Evolutionary conservation across 139 green algal genomes (phyloP), one percentile per base, ranked within the genome.

Genomic region (Pseudopediastrum boryanum): DNA sequence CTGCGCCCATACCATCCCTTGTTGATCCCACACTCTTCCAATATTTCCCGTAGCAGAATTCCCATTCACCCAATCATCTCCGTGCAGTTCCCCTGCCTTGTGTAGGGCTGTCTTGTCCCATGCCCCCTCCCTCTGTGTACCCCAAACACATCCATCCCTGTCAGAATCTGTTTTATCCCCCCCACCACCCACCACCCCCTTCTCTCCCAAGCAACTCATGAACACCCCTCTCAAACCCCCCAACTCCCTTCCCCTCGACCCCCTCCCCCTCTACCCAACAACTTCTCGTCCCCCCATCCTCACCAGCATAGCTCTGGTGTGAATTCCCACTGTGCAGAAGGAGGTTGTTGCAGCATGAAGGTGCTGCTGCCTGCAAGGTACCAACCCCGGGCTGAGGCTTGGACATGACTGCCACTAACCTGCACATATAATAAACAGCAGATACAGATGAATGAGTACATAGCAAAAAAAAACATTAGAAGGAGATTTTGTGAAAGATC

Each of bases 331-430:
- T 46, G 29, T 4, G 71, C 71, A 36, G 35, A 42, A 29, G 64
- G 71, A 1, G 82, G 82, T 43, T 74, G 64, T 51, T 84, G 82
- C 52, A 86, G 82, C 36, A 84, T 10, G 21, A 41, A 66, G 31
- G n/a, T 43, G 50, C 29, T 19, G 7, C n/a, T 27, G 36, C 2
- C 50, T 25, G 39, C 2, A 48, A 9, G n/a, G 13, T 67, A 19
- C 81, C 81, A 86, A 13, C 79, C 41, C 8, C 75, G 61, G 62
- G 80, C 43, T 35, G 80, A 48, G 1, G 36, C 62, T 10, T 8
- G 16, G 19, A 86, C 10, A 42, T 71, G 81, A 16, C 74, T 51
- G 4, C 74, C 75, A 29, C 58, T 44, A 3, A 83, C 41, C 71
- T 77, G 65, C 33, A 51, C 36, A 33, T 27, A 21, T 41, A 2